Evolutionary conservation across 257 asterid species (phyloP), one percentile per base, ranked within the genome.

Genomic region (Verbascum thapsus): DNA sequence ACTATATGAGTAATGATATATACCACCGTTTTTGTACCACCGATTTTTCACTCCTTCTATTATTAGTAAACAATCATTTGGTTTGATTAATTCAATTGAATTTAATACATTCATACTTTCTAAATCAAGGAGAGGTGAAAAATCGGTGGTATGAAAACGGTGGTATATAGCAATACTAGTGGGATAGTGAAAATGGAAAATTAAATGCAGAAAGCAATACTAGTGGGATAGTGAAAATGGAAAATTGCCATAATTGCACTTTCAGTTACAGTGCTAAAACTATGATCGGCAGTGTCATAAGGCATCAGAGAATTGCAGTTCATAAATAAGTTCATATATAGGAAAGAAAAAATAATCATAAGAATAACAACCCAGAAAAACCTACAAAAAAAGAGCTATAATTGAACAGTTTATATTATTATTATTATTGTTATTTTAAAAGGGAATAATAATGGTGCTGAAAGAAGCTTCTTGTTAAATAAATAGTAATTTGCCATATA

Each of bases 391-490:
- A 32, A 41, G 57, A 30, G 45, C 62, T 45, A 72, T 75, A 70
- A 75, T 75, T 75, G 56, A 73, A 70, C 70, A 48, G 48, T 40
- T 39, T 64, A 49, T n/a, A n/a, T n/a, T n/a, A n/a, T n/a, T n/a
- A n/a, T n/a, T n/a, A n/a, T n/a, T n/a, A n/a, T n/a, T n/a, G 10
- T 52, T 53, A 11, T 61, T 50, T 10, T 15, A 9, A 11, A 41
- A 30, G 66, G 63, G 65, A n/a, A n/a, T n/a, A 49, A 49, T 68
- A 34, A 68, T 45, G 38, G 58, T 50, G 38, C 65, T 47, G 13
- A 38, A 19, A 45, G 45, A 65, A 66, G 38, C 37, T 66, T 43
- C 53, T 40, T 16, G 32, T 13, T 2, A 22, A 45, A n/a, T 52
- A 44, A 69, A 48, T 13, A 50, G 34, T n/a, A n/a, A n/a, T 41